These are phyloP conservation scores for Pisolithus microcarpus DNA, from an alignment of 768 basidiomycete species.

Conservation along the genomic window DNA sequence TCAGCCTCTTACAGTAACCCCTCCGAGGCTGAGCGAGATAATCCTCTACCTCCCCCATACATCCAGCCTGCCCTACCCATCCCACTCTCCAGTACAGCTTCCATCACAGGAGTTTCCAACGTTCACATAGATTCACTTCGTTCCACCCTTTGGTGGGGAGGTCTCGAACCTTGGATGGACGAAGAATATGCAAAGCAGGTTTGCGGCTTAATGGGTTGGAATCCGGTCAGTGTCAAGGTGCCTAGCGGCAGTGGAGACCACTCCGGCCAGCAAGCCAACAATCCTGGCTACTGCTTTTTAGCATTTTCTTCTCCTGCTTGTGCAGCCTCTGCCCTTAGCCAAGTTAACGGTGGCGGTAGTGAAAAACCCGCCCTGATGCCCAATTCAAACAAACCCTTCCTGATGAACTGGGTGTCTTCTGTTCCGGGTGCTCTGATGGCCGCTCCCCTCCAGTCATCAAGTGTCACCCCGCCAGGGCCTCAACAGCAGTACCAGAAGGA, in stretches of 20 bases:
- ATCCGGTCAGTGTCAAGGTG: slow-evolving; percentile 65
- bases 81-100: slow-evolving; percentile 10
- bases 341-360: slow-evolving; percentile 46
- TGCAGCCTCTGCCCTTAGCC: slow-evolving; percentile 63
- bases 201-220: slow-evolving; percentile 83
- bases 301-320: slow-evolving; percentile 70
- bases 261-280: slow-evolving; percentile 64
- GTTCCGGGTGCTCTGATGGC: slow-evolving; percentile 31
- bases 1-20: slow-evolving; percentile 12
- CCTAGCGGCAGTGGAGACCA: slow-evolving; percentile 54
- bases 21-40: slow-evolving; percentile 17
- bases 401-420: slow-evolving; percentile 68
- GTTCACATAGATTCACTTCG: slow-evolving; percentile 29
- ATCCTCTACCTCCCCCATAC: slow-evolving; percentile 9
- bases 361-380: slow-evolving; percentile 63
- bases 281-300: slow-evolving; percentile 83
- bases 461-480: slow-evolving; percentile 19
- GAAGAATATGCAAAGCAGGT: slow-evolving; percentile 91
- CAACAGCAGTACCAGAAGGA: slow-evolving; percentile 70
- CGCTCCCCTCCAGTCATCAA: slow-evolving; percentile 24
- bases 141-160: slow-evolving; percentile 77
- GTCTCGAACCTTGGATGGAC: slow-evolving; percentile 95
- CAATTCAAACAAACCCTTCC: slow-evolving; percentile 76
- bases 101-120: slow-evolving; percentile 23
- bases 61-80: slow-evolving; percentile 14